Conservation (phyloP, 257 asterid genomes). For the Dorcoceras hygrometricum region DNA sequence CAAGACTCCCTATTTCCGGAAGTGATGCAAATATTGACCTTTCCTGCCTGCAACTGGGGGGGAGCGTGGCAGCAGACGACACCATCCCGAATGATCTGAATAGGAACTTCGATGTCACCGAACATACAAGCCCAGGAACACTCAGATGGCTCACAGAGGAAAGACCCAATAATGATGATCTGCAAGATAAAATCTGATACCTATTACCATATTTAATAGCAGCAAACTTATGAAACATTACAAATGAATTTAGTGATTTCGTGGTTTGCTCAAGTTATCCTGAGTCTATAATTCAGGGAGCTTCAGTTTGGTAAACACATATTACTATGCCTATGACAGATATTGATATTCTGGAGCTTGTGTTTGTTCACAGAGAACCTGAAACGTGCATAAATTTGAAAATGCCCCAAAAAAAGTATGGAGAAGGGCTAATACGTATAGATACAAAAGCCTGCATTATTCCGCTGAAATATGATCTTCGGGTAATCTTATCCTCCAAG, state of each 20-base stretch:
- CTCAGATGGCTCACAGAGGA: constrained; percentile 65
- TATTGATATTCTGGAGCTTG: not conserved
- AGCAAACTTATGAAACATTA: constrained; percentile 10
- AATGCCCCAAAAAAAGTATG: not conserved
- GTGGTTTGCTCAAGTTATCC: not conserved
- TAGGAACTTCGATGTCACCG: constrained; percentile 84
- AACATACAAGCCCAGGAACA: constrained; percentile 88
- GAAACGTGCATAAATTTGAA: not conserved
- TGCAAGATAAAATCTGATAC: constrained; percentile 34
- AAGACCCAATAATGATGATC: constrained; percentile 82
- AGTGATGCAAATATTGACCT: constrained; percentile 69
- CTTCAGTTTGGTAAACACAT: not conserved
- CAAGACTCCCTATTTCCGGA: constrained; percentile 80
- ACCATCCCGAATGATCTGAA: constrained; percentile 77
- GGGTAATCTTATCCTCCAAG: too few relatives aligned
- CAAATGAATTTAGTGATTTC: not conserved
- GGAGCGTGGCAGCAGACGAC: constrained; percentile 85
- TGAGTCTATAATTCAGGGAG: not conserved
- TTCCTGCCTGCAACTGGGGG: constrained; percentile 55
- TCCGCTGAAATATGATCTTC: too few relatives aligned
- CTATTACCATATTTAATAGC: constrained; percentile 23
- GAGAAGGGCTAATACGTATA: not conserved
- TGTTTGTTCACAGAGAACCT: not conserved
- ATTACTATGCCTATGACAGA: not conserved
- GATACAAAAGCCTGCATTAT: too few relatives aligned